Conservation (phyloP, 2,329 filamentous ascomycete species). For the Microascus cirrosus region DNA sequence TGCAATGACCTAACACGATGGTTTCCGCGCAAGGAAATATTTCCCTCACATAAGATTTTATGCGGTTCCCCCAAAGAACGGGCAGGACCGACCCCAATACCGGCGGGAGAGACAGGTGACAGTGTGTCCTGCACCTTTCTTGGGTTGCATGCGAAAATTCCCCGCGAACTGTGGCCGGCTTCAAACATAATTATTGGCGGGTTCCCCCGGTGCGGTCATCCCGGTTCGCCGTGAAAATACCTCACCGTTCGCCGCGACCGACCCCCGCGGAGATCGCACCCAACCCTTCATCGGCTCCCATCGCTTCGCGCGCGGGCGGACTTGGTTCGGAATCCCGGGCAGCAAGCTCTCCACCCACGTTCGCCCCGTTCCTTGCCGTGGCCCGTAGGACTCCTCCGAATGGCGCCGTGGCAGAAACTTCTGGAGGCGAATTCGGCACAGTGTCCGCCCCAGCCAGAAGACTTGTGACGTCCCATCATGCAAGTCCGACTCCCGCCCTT, state of each 20-base stretch:
- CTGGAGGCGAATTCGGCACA: too few relatives aligned
- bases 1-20: not conserved
- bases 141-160: not conserved
- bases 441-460: too few relatives aligned
- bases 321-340: not conserved
- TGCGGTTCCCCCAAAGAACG: not conserved
- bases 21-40: not conserved
- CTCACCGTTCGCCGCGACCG: not conserved
- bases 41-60: not conserved
- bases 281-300: not conserved
- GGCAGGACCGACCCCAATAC: not conserved
- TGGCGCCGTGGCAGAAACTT: too few relatives aligned
- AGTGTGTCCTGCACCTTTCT: not conserved
- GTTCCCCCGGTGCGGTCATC: not conserved
- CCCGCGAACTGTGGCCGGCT: not conserved
- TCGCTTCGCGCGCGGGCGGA: not conserved
- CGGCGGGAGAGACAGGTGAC: not conserved
- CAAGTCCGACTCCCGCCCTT: too few relatives aligned
- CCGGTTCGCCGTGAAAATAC: not conserved
- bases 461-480: too few relatives aligned
- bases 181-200: not conserved
- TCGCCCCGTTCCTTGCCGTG: too few relatives aligned
- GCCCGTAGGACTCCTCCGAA: too few relatives aligned
- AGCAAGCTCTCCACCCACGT: too few relatives aligned
- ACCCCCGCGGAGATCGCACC: not conserved